Conservation (phyloP, 2,329 filamentous ascomycete genomes). For the Saccharata proteae region DNA sequence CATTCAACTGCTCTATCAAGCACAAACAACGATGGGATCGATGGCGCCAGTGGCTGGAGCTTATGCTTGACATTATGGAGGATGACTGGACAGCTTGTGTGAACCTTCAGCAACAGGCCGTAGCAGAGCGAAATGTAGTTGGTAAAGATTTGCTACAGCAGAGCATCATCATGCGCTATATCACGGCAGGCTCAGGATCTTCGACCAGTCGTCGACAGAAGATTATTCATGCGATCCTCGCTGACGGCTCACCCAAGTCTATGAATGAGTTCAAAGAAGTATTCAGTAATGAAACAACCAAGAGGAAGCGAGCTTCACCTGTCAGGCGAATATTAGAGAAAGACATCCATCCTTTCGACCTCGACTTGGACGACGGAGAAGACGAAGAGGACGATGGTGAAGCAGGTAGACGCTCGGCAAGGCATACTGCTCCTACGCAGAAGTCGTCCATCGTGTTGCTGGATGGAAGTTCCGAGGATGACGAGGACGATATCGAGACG, state of each 20-base stretch:
- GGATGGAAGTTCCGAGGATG: not conserved
- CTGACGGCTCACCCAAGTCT: slow-evolving; percentile 45
- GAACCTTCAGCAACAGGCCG: slow-evolving; percentile 34
- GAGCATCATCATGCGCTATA: slow-evolving; percentile 51
- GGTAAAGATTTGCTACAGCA: slow-evolving; percentile 27
- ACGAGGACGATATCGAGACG: not conserved
- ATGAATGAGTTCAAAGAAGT: slow-evolving; percentile 50
- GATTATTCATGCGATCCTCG: slow-evolving; percentile 55
- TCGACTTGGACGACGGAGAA: slow-evolving; percentile 8
- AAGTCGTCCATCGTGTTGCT: slow-evolving; percentile 4
- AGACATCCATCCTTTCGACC: slow-evolving; percentile 6
- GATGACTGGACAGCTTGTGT: slow-evolving; percentile 52
- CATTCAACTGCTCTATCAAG: slow-evolving; percentile 73
- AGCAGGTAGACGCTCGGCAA: slow-evolving; percentile 4
- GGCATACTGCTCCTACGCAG: not conserved
- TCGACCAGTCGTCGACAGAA: slow-evolving; percentile 33
- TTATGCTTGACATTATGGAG: slow-evolving; percentile 68
- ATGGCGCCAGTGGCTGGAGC: slow-evolving; percentile 71
- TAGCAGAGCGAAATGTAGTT: slow-evolving; percentile 13
- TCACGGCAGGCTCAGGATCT: slow-evolving; percentile 27
- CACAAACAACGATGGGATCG: slow-evolving; percentile 65
- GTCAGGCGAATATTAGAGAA: slow-evolving; percentile 5
- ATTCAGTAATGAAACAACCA: slow-evolving; percentile 50
- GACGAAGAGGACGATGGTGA: slow-evolving; percentile 9
- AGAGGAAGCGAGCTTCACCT: slow-evolving; percentile 9